These are phyloP conservation scores for Aspergillus nanangensis DNA, from an alignment of 495 filamentous ascomycete species.

Conservation along the genomic window DNA sequence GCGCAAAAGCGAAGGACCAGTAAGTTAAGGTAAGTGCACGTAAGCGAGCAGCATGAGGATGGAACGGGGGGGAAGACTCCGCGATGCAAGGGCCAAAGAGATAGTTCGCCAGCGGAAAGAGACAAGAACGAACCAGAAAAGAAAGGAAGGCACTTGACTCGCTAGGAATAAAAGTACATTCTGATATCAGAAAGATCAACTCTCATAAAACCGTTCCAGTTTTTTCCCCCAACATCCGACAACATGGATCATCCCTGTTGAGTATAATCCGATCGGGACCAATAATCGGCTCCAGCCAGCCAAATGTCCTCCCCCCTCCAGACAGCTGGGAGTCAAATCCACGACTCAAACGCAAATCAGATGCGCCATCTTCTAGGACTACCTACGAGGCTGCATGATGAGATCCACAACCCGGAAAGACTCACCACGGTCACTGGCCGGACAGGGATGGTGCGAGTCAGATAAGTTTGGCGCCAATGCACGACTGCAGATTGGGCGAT, in stretches of 20 bases:
- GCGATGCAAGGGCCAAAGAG: neutral
- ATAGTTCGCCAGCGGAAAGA: too few species aligned
- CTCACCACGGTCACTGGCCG: too few species aligned
- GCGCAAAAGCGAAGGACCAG: too few species aligned
- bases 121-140: too few species aligned
- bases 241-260: constrained; percentile 3
- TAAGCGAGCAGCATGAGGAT: neutral
- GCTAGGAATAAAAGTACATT: neutral
- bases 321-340: too few species aligned
- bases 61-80: neutral
- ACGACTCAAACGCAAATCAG: too few species aligned
- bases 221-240: neutral
- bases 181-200: neutral
- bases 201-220: neutral
- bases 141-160: neutral
- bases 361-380: too few species aligned
- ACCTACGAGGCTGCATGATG: too few species aligned
- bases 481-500: constrained; percentile 9
- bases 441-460: constrained; percentile 12
- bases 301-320: too few species aligned
- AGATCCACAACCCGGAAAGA: too few species aligned
- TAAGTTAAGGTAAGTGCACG: neutral
- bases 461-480: constrained; percentile 11
- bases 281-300: too few species aligned
- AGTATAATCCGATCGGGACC: neutral